Base-by-base conservation (phyloP, 2,329 filamentous ascomycete genomes). In the Botryotinia narcissicola region DNA sequence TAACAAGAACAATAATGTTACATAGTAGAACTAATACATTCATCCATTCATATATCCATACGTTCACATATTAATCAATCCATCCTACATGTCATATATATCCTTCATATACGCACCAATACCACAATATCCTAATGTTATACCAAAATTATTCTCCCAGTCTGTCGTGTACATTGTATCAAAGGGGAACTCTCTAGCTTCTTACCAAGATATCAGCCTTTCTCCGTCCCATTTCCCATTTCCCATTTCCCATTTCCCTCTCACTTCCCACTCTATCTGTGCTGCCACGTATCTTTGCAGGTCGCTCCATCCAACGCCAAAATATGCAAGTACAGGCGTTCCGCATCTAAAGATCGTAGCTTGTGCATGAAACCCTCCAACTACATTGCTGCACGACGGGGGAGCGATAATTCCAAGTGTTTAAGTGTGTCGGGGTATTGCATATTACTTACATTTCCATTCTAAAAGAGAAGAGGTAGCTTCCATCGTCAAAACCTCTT, bases 271-370 rank as follows among this genome's bases (percentile, higher is more conserved):
- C 46, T 62, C 48, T 37, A 51, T 66, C 74, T 75, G 78, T 75
- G 78, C 76, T 79, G 78, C 77, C 78, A 80, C 78, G 78, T 80
- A 77, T 75, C 74, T 72, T 57, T 77, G 77, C 77, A 77, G 74
- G 74, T 75, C 75, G 61, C 70, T 71, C 60, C 60, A 71, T 71
- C 37, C 70, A 57, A 71, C 77, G 76, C 77, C 77, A 78, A 77
- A 74, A 76, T 76, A 77, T 80, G 78, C 77, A 79, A 42, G 74
- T 78, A 75, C 78, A 73, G 75, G 76, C 70, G n/a, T 40, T 71
- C 46, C 46, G 60, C 70, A 71, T 66, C 59, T 32, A 71, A 66
- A 77, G 75, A 79, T 77, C 75, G 75, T 66, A 74, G 73, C 76
- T 73, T 73, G 74, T 77, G 75, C 77, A 77, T 77, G 67, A 73